These are phyloP conservation scores for Psilocybe sp. DNA, from an alignment of 768 basidiomycete genomes.

Conservation along the genomic window DNA sequence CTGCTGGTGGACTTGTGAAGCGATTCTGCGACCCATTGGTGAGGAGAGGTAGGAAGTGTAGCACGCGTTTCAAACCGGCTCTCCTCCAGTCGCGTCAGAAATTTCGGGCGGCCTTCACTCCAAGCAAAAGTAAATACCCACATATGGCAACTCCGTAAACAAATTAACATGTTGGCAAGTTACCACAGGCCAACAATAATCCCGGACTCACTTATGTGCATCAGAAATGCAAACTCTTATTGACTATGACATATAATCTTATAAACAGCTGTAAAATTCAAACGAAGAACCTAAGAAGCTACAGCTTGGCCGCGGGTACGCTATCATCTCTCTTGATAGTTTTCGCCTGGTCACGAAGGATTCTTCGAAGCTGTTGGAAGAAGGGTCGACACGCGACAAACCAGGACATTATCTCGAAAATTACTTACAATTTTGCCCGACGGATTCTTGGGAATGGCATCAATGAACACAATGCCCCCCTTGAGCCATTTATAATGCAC, in stretches of 20 bases:
- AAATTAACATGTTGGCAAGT: no score
- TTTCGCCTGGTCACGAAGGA: conserved; percentile 51
- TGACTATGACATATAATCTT: no score
- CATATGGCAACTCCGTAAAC: background rate
- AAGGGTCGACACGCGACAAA: background rate
- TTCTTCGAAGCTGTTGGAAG: conserved; percentile 40
- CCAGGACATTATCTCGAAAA: background rate
- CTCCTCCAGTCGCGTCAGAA: conserved; percentile 12
- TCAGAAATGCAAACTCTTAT: no score
- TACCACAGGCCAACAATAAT: no score
- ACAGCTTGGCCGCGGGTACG: no score
- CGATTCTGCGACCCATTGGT: conserved; percentile 74
- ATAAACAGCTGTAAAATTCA: no score
- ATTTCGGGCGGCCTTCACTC: conserved; percentile 10
- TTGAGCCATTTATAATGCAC: conserved; percentile 57
- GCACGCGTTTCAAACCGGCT: background rate
- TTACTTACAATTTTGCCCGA: conserved; percentile 61
- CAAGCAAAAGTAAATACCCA: conserved; percentile 21
- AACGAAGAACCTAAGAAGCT: no score
- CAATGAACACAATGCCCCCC: conserved; percentile 62
- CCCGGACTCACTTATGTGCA: no score
- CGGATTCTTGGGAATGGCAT: conserved; percentile 65
- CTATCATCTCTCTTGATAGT: conserved; percentile 3
- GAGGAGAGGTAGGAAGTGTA: background rate
- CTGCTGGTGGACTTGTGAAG: conserved; percentile 86